These are phyloP conservation scores for Pouteria glomerata DNA, from an alignment of 148 eudicot species.

Conservation along the genomic window DNA sequence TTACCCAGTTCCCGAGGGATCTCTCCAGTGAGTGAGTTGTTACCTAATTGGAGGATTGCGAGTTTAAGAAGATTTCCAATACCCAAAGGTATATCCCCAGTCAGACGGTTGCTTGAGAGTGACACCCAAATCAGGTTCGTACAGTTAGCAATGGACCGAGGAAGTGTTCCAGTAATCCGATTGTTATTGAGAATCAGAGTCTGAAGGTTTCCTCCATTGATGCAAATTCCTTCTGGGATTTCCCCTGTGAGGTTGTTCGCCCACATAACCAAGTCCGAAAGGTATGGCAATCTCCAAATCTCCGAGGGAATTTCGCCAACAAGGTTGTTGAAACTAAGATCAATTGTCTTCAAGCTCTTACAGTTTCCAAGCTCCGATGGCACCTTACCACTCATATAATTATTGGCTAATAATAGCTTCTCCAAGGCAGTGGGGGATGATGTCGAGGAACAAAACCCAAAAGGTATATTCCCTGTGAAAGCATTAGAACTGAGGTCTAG, in stretches of 20 bases:
- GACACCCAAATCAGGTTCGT: constrained; percentile 84
- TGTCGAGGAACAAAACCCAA: constrained; percentile 28
- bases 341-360: constrained; percentile 56
- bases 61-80: constrained; percentile 48
- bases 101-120: constrained; percentile 56
- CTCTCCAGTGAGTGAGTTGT: constrained; percentile 41
- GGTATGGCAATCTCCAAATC: constrained; percentile 54
- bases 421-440: constrained; percentile 27
- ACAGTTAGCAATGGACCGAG: constrained; percentile 59
- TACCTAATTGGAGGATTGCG: constrained; percentile 53
- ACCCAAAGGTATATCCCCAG: constrained; percentile 37
- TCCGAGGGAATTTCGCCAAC: constrained; percentile 53
- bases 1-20: constrained; percentile 42
- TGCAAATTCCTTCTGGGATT: constrained; percentile 72
- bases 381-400: constrained; percentile 45
- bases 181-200: constrained; percentile 81
- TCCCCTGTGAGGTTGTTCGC: constrained; percentile 72
- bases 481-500: constrained; percentile 49
- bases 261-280: constrained; percentile 82
- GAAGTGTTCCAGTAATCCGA: constrained; percentile 59
- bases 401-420: constrained; percentile 52
- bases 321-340: constrained; percentile 76
- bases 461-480: constrained; percentile 42
- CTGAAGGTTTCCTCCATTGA: constrained; percentile 52
- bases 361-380: constrained; percentile 66